Conservation (phyloP, 768 basidiomycete genomes). For the Trametes maxima region DNA sequence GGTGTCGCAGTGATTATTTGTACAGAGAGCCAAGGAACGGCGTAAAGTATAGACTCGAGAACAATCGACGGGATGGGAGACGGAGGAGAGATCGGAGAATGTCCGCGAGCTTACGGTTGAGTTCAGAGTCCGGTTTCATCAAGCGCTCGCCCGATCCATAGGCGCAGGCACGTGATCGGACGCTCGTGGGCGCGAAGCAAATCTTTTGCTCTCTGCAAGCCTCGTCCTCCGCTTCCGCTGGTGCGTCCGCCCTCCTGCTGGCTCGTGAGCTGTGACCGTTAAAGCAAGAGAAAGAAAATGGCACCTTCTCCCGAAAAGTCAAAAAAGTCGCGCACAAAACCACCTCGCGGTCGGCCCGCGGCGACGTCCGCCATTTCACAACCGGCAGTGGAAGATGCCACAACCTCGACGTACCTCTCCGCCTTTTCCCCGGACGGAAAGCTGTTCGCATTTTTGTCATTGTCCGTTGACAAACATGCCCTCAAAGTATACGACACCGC, state of each 20-base stretch:
- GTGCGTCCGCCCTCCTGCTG: conserved; percentile 1
- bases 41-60: neutral
- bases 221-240: conserved; percentile 7
- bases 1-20: neutral
- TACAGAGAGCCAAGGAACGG: conserved; percentile 1
- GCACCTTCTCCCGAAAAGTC: conserved; percentile 38
- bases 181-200: conserved; percentile 14
- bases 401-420: conserved; percentile 46
- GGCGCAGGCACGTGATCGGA: conserved; percentile 8
- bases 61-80: neutral
- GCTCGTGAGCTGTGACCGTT: neutral
- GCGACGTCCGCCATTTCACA: conserved; percentile 60
- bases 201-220: conserved; percentile 21
- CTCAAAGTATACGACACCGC: conserved; percentile 64
- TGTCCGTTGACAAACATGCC: conserved; percentile 73
- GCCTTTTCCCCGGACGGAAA: conserved; percentile 61
- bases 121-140: conserved; percentile 3
- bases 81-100: neutral
- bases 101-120: conserved; percentile 5
- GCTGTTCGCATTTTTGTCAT: conserved; percentile 61
- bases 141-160: neutral
- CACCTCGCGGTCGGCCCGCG: conserved; percentile 51
- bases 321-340: conserved; percentile 57
- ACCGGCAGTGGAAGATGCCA: conserved; percentile 52
- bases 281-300: conserved; percentile 17